Conservation (phyloP, 345 rosid genomes). For the Erucastrum elatum region DNA sequence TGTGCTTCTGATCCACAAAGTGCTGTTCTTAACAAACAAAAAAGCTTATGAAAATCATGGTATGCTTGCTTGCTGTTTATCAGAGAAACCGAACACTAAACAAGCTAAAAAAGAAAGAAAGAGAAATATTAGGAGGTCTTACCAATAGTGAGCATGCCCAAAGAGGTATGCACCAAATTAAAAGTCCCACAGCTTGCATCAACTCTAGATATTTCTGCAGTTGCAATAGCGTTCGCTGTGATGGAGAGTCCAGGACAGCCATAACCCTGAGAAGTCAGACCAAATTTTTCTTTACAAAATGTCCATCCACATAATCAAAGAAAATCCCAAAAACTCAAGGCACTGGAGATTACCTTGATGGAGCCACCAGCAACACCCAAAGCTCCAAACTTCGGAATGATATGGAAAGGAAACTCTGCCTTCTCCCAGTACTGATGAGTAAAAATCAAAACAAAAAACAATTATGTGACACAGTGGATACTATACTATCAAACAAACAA, state of each 20-base stretch:
- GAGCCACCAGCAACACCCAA: conserved; percentile 77
- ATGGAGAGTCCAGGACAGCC: conserved; percentile 91
- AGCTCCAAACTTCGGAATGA: conserved; percentile 73
- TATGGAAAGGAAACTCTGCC: conserved; percentile 92
- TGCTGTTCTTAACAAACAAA: conserved; percentile 53
- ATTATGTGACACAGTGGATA: background rate
- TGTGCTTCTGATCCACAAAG: conserved; percentile 93
- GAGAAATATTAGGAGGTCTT: conserved; percentile 26
- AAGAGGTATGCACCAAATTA: conserved; percentile 80
- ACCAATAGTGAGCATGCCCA: conserved; percentile 98
- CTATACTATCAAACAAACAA: background rate
- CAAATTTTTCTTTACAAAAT: background rate
- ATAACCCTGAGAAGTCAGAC: conserved; percentile 61
- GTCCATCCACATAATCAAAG: background rate
- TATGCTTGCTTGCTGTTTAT: no score
- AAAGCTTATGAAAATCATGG: background rate
- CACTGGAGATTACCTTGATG: conserved; percentile 59
- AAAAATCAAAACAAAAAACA: conserved; percentile 5
- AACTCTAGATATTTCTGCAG: conserved; percentile 88
- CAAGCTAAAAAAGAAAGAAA: background rate
- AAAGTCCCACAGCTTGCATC: conserved; percentile 95
- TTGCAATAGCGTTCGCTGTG: conserved; percentile 64
- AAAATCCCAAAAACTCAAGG: background rate
- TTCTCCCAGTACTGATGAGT: conserved; percentile 87
- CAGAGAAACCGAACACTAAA: background rate